Evolutionary conservation across 352 stramenopile genomes (phyloP).

Genomic region (Globisporangium mamillatum): DNA sequence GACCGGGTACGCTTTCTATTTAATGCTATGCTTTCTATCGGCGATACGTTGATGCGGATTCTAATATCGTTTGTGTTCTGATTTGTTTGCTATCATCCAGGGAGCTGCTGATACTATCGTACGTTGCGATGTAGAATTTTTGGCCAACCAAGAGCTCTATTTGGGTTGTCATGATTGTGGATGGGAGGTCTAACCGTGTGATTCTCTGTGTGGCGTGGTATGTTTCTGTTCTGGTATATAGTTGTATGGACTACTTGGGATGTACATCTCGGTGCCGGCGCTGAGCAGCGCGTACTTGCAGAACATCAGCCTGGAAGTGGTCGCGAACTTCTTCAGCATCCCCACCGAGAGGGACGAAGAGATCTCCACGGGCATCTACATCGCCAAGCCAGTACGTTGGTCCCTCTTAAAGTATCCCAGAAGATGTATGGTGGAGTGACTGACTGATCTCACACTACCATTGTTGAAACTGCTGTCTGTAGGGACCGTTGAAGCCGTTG

Average conservation of each 20-base stretch:
- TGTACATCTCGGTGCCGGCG: constrained; percentile 79
- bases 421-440: neutral
- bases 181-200: neutral
- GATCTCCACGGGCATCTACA: constrained; percentile 74
- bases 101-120: constrained; percentile 80
- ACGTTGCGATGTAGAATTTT: neutral
- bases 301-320: constrained; percentile 57
- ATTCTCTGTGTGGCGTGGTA: neutral
- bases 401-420: neutral
- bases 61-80: neutral
- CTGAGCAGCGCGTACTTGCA: constrained; percentile 58
- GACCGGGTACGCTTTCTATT: constrained; percentile 32
- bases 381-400: constrained; percentile 62
- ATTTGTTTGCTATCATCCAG: constrained; percentile 18
- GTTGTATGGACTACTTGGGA: constrained; percentile 80
- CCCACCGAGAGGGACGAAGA: constrained; percentile 72
- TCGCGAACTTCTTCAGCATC: constrained; percentile 73
- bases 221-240: constrained; percentile 18
- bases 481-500: constrained; percentile 69
- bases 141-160: neutral
- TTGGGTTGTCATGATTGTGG: neutral
- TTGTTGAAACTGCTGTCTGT: neutral
- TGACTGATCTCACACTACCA: neutral
- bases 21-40: neutral
- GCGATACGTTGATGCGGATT: too few relatives aligned